Conservation (phyloP, 768 basidiomycete genomes). For the Amanita pallidorosea region DNA sequence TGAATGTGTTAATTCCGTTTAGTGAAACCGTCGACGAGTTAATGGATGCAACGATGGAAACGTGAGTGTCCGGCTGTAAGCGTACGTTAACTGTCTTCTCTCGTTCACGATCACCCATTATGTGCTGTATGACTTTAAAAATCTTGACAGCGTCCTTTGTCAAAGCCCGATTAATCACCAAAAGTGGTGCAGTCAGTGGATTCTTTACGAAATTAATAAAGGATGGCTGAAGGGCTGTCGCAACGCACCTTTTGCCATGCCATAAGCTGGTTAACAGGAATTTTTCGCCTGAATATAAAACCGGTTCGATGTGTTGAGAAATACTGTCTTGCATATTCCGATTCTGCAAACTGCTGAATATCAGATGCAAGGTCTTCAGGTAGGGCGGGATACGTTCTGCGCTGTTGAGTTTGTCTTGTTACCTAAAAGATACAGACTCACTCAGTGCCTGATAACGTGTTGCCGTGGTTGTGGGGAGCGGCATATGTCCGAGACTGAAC, state of each 20-base stretch:
- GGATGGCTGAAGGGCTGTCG: not conserved
- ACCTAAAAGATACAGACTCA: constrained; percentile 21
- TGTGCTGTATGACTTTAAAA: constrained; percentile 84
- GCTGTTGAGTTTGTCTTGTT: constrained; percentile 5
- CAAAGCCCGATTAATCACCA: constrained; percentile 54
- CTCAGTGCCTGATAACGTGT: constrained; percentile 52
- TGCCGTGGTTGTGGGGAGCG: constrained; percentile 8
- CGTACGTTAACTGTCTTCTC: constrained; percentile 48
- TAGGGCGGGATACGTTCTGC: constrained; percentile 64
- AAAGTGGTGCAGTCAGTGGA: constrained; percentile 63
- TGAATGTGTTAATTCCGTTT: constrained; percentile 20
- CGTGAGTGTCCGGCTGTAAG: constrained; percentile 29
- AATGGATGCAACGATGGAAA: constrained; percentile 31
- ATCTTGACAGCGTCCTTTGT: constrained; percentile 72
- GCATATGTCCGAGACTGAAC: constrained; percentile 30
- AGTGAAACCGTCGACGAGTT: constrained; percentile 39
- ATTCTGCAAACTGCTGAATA: constrained; percentile 80
- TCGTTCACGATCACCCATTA: constrained; percentile 88
- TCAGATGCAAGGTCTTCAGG: constrained; percentile 75
- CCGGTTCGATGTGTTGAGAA: constrained; percentile 88
- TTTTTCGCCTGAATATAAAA: constrained; percentile 71
- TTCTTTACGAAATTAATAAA: constrained; percentile 22
- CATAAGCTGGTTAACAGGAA: constrained; percentile 85
- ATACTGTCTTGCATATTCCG: constrained; percentile 78
- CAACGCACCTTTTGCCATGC: constrained; percentile 70